phyloP scores from a whole-genome alignment of 1,139 yeast species.

The Tardiomyces blankii region DNA sequence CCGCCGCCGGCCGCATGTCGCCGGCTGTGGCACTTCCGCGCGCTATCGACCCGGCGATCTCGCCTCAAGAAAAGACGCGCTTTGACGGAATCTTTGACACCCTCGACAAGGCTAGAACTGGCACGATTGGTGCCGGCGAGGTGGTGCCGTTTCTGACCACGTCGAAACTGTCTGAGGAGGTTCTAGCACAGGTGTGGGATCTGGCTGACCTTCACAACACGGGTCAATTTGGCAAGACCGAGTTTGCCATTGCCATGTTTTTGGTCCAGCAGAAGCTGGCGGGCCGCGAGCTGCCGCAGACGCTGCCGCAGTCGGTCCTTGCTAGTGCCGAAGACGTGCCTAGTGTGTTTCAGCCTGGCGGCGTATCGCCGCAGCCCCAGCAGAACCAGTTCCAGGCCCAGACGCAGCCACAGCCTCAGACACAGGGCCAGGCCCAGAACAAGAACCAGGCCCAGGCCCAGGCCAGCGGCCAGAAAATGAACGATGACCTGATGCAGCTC shows the following conservation, averaged over 20 bases:
- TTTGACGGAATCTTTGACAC: slow-evolving; percentile 70
- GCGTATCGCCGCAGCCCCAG: neutral
- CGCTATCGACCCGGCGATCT: slow-evolving; percentile 23
- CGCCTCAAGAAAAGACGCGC: slow-evolving; percentile 61
- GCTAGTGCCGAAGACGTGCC: slow-evolving; percentile 1
- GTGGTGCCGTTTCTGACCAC: slow-evolving; percentile 86
- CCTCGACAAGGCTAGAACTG: slow-evolving; percentile 55
- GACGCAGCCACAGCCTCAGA: slow-evolving; percentile 8
- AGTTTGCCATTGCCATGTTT: slow-evolving; percentile 90
- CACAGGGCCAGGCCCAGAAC: slow-evolving; percentile 10
- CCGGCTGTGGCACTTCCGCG: neutral
- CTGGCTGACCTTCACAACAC: slow-evolving; percentile 82
- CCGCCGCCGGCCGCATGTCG: neutral
- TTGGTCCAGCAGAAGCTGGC: slow-evolving; percentile 74
- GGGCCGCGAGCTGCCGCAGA: slow-evolving; percentile 65
- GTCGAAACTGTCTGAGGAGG: slow-evolving; percentile 76
- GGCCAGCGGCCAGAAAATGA: neutral
- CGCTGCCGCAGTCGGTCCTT: slow-evolving; percentile 24
- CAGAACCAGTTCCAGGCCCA: slow-evolving; percentile 5
- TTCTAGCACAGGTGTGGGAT: slow-evolving; percentile 89
- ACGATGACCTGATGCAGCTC: slow-evolving; percentile 22
- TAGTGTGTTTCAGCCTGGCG: slow-evolving; percentile 6
- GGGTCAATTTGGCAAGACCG: slow-evolving; percentile 69
- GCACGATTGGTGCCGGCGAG: slow-evolving; percentile 52
- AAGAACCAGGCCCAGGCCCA: neutral